A percentile compares a stretch with the other conserved stretches of the same genome.
Evolutionary conservation across 495 filamentous ascomycete genomes (phyloP).

Genomic region (Penicillium mononematosum): DNA sequence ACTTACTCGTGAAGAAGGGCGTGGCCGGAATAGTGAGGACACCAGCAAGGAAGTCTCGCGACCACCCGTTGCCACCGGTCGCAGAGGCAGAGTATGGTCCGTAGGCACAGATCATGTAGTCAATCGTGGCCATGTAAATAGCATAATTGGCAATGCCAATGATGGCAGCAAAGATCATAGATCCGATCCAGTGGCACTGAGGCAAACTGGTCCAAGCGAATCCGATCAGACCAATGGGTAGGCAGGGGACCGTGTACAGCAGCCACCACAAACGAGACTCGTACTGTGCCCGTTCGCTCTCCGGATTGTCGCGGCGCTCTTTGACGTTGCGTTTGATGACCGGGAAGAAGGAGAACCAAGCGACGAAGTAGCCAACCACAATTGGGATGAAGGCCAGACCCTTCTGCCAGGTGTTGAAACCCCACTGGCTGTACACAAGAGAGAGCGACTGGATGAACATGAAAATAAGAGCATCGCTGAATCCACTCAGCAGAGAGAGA

Average conservation of each 20-base stretch:
- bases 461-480: slow-evolving; percentile 64
- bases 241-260: slow-evolving; percentile 54
- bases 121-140: slow-evolving; percentile 76
- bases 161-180: slow-evolving; percentile 61
- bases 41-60: slow-evolving; percentile 81
- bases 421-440: slow-evolving; percentile 60
- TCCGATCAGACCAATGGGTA: slow-evolving; percentile 60
- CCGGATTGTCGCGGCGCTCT: slow-evolving; percentile 47
- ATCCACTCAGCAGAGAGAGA: slow-evolving; percentile 58
- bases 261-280: slow-evolving; percentile 63
- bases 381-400: slow-evolving; percentile 60
- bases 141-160: slow-evolving; percentile 68
- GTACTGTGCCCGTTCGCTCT: slow-evolving; percentile 56
- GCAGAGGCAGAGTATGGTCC: slow-evolving; percentile 71
- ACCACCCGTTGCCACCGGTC: slow-evolving; percentile 70
- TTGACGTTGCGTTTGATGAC: slow-evolving; percentile 52
- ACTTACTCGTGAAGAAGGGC: slow-evolving; percentile 59
- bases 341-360: slow-evolving; percentile 53
- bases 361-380: slow-evolving; percentile 60
- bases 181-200: slow-evolving; percentile 61
- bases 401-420: slow-evolving; percentile 48
- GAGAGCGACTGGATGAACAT: slow-evolving; percentile 64
- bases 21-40: slow-evolving; percentile 71
- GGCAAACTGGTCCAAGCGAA: slow-evolving; percentile 64
- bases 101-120: slow-evolving; percentile 72